Base-by-base conservation (phyloP, 345 rosid genomes). In the Atalantia buxifolia region DNA sequence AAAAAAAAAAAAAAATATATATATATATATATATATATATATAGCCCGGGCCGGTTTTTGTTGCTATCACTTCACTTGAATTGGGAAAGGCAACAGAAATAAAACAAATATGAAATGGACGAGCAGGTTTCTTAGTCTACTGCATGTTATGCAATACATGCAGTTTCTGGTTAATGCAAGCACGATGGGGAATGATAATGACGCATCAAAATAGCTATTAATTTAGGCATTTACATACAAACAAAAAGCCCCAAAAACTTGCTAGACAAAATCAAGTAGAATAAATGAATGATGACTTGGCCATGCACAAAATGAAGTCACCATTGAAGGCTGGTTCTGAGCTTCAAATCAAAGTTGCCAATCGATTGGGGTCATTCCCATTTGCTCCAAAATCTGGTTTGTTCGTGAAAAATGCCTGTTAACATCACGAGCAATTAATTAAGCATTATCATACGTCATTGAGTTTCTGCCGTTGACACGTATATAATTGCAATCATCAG, bases 391-490 rank as follows among this genome's bases (percentile, higher is more conserved):
- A 67, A 96, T 88, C 88, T 88, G 82, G 86, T 96, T 96, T 8
- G 98, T 86, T 65, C 67, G 87, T 75, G 99, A 96, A 85, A 96
- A 96, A 87, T 96, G 99, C 87, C 97, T 96, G 90, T 69, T 65
- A 72, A 71, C 33, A 84, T 69, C 40, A 69, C 5, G 19, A 66
- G 16, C 70, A 73, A 64, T 42, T 40, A 53, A 71, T 76, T 48
- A n/a, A 45, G 22, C 3, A 64, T 64, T 21, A 75, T 14, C 24
- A 45, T 63, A 28, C 6, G 9, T 62, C 28, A 63, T 75, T 9
- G 2, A 63, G 30, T 42, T 72, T 45, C 33, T 0, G 50, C 4
- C 1, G 1, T 13, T 42, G 50, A 45, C 24, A 6, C 3, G n/a
- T 8, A 2, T 30, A 59, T 22, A 38, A 59, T 24, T 21, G 9